phyloP scores from a whole-genome alignment of 2,329 filamentous ascomycete genomes.

The Fusarium gaditjirri region DNA sequence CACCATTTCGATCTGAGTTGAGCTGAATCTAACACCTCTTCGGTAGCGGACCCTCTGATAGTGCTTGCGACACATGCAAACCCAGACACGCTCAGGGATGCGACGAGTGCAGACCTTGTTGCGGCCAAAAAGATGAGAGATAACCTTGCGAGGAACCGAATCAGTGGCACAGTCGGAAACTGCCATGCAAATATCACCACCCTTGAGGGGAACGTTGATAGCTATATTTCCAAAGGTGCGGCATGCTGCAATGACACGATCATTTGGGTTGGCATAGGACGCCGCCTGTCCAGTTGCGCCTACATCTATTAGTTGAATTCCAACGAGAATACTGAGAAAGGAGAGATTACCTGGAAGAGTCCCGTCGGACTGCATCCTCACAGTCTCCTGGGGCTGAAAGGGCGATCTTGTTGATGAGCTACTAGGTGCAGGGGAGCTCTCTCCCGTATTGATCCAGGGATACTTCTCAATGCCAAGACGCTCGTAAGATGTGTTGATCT shows the following conservation, averaged over 20 bases:
- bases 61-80: conserved; percentile 82
- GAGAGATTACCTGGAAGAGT: conserved; percentile 17
- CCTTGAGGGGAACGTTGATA: conserved; percentile 31
- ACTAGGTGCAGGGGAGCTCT: conserved; percentile 19
- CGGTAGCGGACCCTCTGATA: conserved; percentile 81
- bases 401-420: conserved; percentile 20
- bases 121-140: conserved; percentile 84
- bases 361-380: conserved; percentile 10
- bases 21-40: conserved; percentile 69
- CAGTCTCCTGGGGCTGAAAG: conserved; percentile 14
- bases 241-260: conserved; percentile 37
- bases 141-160: conserved; percentile 75
- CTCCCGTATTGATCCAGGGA: conserved; percentile 22
- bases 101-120: conserved; percentile 81
- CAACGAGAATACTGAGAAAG: not conserved
- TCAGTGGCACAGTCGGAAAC: conserved; percentile 67
- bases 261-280: conserved; percentile 22
- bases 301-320: conserved; percentile 3
- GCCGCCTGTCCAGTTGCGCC: conserved; percentile 1
- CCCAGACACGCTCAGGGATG: conserved; percentile 77
- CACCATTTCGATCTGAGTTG: conserved; percentile 72
- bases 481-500: conserved; percentile 22
- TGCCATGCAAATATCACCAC: conserved; percentile 62
- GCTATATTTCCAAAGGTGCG: conserved; percentile 27
- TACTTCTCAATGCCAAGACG: conserved; percentile 24